Evolutionary conservation across 129 eudicot genomes (phyloP).

Genomic region (Centrapalus pauciflorus): DNA sequence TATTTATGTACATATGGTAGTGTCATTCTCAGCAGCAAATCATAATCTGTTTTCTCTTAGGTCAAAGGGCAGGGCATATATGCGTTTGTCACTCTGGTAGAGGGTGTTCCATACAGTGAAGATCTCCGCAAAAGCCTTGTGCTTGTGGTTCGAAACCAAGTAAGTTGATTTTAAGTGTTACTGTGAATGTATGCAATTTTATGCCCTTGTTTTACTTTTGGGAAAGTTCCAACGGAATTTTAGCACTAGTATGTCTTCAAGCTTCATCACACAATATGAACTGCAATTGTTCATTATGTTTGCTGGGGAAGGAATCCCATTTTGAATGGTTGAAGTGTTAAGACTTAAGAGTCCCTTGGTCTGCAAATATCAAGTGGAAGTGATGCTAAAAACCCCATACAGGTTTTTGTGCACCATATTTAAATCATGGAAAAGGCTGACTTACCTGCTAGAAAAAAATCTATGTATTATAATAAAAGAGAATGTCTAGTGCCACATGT

Average conservation of each 20-base stretch:
- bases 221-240: background rate
- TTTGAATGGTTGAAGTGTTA: background rate
- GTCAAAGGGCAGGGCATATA: constrained; percentile 98
- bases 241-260: background rate
- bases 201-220: background rate
- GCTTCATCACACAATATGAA: background rate
- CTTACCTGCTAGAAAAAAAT: background rate
- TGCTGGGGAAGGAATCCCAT: background rate
- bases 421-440: background rate
- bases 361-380: background rate
- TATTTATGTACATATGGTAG: background rate
- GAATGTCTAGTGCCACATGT: no score
- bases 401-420: background rate
- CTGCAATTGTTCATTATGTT: background rate
- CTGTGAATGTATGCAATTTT: background rate
- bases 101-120: constrained; percentile 92
- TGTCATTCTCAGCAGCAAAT: background rate
- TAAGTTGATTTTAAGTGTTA: constrained; percentile 11
- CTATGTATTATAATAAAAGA: no score
- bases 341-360: background rate
- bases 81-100: constrained; percentile 90
- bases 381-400: background rate
- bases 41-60: constrained; percentile 29
- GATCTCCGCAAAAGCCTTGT: constrained; percentile 86
- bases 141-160: constrained; percentile 74